Evolutionary conservation across 2,329 filamentous ascomycete genomes (phyloP).

Genomic region (Aspergillus sojae): DNA sequence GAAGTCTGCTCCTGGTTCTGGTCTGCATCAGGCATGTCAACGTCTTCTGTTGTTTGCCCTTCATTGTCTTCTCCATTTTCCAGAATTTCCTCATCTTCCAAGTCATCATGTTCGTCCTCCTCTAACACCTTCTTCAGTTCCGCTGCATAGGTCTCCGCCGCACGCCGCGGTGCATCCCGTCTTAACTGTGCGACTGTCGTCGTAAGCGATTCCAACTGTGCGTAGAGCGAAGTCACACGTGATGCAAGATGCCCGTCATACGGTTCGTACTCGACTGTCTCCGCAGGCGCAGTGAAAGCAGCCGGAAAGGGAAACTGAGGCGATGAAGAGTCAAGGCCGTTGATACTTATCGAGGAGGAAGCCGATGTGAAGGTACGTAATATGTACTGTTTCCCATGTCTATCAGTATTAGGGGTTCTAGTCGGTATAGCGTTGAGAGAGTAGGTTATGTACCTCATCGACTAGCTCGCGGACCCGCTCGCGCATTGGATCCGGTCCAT

Average conservation of each 20-base stretch:
- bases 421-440: background rate
- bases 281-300: conserved; percentile 37
- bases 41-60: conserved; percentile 9
- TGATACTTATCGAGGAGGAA: conserved; percentile 49
- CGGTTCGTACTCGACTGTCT: conserved; percentile 51
- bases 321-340: conserved; percentile 47
- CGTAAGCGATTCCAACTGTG: conserved; percentile 50
- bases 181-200: conserved; percentile 51
- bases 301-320: conserved; percentile 35
- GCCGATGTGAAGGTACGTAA: conserved; percentile 47
- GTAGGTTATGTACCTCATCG: conserved; percentile 36
- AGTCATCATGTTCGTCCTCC: conserved; percentile 56
- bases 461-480: conserved; percentile 45
- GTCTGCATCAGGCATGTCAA: conserved; percentile 23
- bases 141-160: conserved; percentile 43
- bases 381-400: conserved; percentile 41
- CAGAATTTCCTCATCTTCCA: conserved; percentile 50
- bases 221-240: conserved; percentile 48
- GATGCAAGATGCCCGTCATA: conserved; percentile 49
- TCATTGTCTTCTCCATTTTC: conserved; percentile 18
- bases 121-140: conserved; percentile 37
- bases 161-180: conserved; percentile 46
- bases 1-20: background rate
- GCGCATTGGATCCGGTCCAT: conserved; percentile 46
- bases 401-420: conserved; percentile 5